A percentile compares a stretch with the other conserved stretches of the same genome.
Conservation (phyloP, 1,284 basidiomycete genomes). For the Somion occarium region DNA sequence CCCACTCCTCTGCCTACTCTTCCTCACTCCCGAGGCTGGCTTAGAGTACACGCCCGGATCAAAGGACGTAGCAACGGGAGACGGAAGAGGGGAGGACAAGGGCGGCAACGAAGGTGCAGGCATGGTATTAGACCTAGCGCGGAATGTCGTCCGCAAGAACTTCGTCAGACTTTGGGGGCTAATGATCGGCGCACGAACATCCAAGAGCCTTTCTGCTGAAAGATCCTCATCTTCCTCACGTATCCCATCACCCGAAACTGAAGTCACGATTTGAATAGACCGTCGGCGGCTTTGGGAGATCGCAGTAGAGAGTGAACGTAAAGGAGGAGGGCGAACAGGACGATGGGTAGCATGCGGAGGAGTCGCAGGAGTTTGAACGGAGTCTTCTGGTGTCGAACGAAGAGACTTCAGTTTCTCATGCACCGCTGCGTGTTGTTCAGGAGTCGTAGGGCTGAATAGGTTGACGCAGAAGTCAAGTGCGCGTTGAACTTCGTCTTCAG, state of each 20-base stretch:
- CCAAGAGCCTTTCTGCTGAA: conserved; percentile 16
- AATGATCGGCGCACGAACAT: conserved; percentile 26
- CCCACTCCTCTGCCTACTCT: background rate
- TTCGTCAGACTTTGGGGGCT: conserved; percentile 19
- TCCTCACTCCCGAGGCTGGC: background rate
- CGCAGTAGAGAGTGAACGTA: background rate
- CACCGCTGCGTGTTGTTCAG: conserved; percentile 30
- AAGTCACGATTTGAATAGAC: background rate
- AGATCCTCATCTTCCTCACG: background rate
- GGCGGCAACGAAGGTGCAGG: conserved; percentile 3
- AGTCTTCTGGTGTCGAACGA: background rate
- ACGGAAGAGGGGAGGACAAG: background rate
- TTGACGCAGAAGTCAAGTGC: conserved; percentile 39
- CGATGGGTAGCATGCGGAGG: background rate
- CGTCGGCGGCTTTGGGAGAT: background rate
- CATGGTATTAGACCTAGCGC: background rate
- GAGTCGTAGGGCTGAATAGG: conserved; percentile 34
- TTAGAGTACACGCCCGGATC: background rate
- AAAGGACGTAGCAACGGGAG: background rate
- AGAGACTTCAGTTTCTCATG: conserved; percentile 19
- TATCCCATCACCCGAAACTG: background rate
- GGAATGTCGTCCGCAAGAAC: conserved; percentile 11
- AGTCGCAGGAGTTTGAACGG: background rate
- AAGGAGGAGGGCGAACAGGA: conserved; percentile 6
- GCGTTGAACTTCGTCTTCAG: conserved; percentile 62